phyloP scores from a whole-genome alignment of 768 basidiomycete genomes.

The Leccinellum albellum region DNA sequence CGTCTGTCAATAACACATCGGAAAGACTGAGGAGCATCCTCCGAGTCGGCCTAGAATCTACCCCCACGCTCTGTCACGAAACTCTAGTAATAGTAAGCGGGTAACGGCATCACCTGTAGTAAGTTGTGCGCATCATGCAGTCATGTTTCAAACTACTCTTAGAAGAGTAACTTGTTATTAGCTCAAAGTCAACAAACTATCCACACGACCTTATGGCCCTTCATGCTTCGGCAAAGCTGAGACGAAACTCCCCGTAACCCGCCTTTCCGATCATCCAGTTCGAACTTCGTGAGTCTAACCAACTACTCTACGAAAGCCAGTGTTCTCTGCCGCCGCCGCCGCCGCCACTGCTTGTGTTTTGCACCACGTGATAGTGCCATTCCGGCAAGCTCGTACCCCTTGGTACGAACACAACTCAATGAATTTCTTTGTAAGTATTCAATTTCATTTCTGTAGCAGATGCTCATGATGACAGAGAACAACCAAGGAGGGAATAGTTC shows the following conservation, averaged over 20 bases:
- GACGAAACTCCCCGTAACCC: neutral
- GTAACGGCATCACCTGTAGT: neutral
- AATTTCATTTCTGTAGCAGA: conserved; percentile 1
- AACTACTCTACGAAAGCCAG: neutral
- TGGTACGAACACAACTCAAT: neutral
- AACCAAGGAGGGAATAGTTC: neutral
- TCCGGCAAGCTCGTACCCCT: neutral
- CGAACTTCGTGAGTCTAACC: neutral
- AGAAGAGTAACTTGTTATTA: neutral
- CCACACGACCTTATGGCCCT: neutral
- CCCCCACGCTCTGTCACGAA: neutral
- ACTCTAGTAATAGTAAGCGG: neutral
- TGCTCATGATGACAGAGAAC: conserved; percentile 16
- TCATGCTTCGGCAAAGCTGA: neutral
- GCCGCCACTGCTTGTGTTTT: neutral
- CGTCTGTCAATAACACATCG: neutral
- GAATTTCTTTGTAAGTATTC: neutral
- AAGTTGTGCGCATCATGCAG: neutral
- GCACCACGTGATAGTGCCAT: neutral
- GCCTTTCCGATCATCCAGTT: neutral
- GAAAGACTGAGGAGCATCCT: neutral
- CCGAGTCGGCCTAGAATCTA: neutral
- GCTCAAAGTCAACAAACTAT: neutral
- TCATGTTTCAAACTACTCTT: too few species aligned
- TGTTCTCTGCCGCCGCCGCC: neutral